Evolutionary conservation across 176 grass and related monocot genomes (phyloP), one percentile per base, ranked within the genome.

Genomic region (Carex cristatella): DNA sequence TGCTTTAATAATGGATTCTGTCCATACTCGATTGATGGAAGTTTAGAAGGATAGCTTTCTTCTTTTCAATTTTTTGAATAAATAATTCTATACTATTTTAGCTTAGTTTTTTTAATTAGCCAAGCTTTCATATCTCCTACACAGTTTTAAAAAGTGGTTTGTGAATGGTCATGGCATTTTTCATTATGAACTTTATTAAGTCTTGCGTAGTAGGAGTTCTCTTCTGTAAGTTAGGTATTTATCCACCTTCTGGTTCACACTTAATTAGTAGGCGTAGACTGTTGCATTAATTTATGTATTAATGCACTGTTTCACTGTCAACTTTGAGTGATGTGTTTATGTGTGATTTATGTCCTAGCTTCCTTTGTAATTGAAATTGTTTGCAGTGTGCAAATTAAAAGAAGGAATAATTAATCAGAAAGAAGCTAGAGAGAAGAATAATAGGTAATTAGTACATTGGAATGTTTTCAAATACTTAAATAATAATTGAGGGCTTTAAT

Each of bases 1-100:
- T 83, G 19, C 81, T 83, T 69, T 35, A 55, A 16, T 54, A 83
- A 83, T 83, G 81, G 81, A 83, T 83, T 83, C 81, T 83, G 38
- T 83, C 62, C 81, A 83, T 83, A 83, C 81, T 57, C 62, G 35
- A 68, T 83, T 9, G 74, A 78, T 6, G 27, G 13, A 57, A 78
- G 9, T n/a, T 44, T 44, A 19, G 7, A 46, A 71, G 10, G 37
- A 13, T 8, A 69, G 66, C 33, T 40, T 63, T 7, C 18, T 63
- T 49, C 46, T 65, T 11, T 65, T 33, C 27, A 1, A 3, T 65
- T 65, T 33, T 14, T 8, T 5, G 12, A 33, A 44, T 71, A 71
- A 71, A 46, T 16, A 71, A 71, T 71, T 38, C 38, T 40, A 40
- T 40, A 40, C 4, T 40, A 40, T 40, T 40, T 8, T 46, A 44